These are phyloP conservation scores for Coemansia sp. DNA, from an alignment of 192 early-diverging fungal genomes.

Conservation along the genomic window DNA sequence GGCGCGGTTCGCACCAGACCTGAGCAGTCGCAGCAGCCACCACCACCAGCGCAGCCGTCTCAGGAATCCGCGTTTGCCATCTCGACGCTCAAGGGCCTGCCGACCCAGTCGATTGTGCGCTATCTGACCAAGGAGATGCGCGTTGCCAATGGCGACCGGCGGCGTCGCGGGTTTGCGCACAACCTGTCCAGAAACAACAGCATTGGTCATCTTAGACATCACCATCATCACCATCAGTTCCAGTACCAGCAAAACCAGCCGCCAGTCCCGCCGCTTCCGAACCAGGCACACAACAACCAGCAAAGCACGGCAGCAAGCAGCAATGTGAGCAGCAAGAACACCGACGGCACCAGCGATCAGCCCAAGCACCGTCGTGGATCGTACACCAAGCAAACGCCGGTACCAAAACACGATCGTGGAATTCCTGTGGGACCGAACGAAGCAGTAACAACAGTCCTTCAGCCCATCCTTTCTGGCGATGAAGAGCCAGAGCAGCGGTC, in stretches of 20 bases:
- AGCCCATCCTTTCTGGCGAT: constrained; percentile 22
- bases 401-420: constrained; percentile 1
- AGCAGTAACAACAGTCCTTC: constrained; percentile 17
- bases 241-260: constrained; percentile 29
- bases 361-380: constrained; percentile 12
- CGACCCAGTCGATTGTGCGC: constrained; percentile 52
- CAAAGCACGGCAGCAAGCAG: constrained; percentile 5
- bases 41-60: constrained; percentile 6
- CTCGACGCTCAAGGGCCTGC: constrained; percentile 52
- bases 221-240: constrained; percentile 24
- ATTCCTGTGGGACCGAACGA: not conserved
- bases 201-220: constrained; percentile 38
- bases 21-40: constrained; percentile 11
- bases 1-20: constrained; percentile 13
- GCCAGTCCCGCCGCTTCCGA: constrained; percentile 47
- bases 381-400: constrained; percentile 19
- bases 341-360: constrained; percentile 1
- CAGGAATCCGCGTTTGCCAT: constrained; percentile 33
- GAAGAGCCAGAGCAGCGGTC: constrained; percentile 7
- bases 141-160: constrained; percentile 27
- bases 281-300: constrained; percentile 16
- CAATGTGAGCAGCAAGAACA: not conserved
- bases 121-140: constrained; percentile 51
- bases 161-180: constrained; percentile 41
- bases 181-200: constrained; percentile 51